Base-by-base conservation (phyloP, 129 eudicot species). In the Lactuca saligna region DNA sequence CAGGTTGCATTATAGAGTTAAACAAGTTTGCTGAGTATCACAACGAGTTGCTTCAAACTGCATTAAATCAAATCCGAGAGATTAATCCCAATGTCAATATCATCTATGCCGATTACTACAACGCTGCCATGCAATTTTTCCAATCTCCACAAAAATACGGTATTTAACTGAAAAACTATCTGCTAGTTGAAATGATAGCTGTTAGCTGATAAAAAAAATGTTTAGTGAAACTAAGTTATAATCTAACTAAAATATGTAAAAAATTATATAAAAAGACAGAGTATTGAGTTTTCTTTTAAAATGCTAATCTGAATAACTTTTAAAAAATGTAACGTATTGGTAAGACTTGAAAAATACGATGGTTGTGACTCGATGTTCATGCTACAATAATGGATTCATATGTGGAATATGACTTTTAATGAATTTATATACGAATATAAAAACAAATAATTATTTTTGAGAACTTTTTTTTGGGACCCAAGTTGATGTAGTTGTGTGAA, bases 31-130 rank as follows among this genome's bases (percentile, higher is more conserved):
- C 89, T 0, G 16, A 79, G 72, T 57, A 75, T 65, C 86, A 87
- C 70, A 87, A 87, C 38, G 69, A 69, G 4, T 69, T 75, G 63
- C 93, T 87, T 48, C 81, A 61, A 41, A 41, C 33, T 1, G 59
- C 78, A 8, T 16, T 87, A 50, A 67, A 46, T 50, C 84, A 29
- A 32, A 78, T 83, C 35, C 81, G 71, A 17, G 69, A 75, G 9
- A 70, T 63, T 54, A 75, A 81, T 55, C 93, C 93, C 14, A 55
- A 81, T 0, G 86, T 69, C 35, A 79, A 39, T 44, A 64, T 87
- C 34, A 79, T 82, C 15, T 84, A 87, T 10, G 95, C 83, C 0
- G 87, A 87, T 77, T 84, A 87, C 63, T 84, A 81, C 73, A 74
- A 79, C 0, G 87, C 84, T 2, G 89, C 89, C 3, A 62, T 71